phyloP scores from a whole-genome alignment of 192 early-diverging fungal species.

The Coemansia guatemalensis region DNA sequence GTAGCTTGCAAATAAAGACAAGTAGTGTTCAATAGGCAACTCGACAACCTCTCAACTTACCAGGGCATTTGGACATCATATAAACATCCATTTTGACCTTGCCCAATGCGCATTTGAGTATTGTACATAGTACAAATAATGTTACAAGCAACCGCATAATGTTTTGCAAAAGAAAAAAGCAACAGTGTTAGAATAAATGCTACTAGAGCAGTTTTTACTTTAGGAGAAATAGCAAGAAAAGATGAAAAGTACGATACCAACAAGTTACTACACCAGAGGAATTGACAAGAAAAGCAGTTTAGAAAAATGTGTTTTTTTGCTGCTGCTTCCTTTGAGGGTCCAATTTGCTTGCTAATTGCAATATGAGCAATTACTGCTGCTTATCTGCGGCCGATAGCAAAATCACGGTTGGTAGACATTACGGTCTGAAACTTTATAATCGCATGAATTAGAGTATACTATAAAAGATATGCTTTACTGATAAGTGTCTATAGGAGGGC shows the following conservation, averaged over 20 bases:
- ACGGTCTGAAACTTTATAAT: neutral
- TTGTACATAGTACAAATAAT: neutral
- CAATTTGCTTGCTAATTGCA: neutral
- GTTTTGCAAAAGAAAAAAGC: neutral
- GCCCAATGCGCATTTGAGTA: conserved; percentile 9
- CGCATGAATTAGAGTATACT: neutral
- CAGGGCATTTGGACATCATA: conserved; percentile 50
- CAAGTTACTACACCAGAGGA: neutral
- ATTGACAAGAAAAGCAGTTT: neutral
- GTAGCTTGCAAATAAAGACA: neutral
- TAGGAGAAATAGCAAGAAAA: neutral
- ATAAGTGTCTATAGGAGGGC: conserved; percentile 89
- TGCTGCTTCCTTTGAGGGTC: neutral
- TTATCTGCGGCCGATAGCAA: neutral
- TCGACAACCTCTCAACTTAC: conserved; percentile 3
- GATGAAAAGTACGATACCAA: neutral
- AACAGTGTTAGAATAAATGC: neutral
- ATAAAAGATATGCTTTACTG: conserved; percentile 18
- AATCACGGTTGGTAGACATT: neutral
- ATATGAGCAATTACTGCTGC: neutral
- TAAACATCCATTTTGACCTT: conserved; percentile 44
- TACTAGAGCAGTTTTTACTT: neutral
- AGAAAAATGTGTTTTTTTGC: neutral
- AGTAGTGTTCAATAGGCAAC: neutral
- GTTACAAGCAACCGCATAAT: conserved; percentile 4